Evolutionary conservation across 805 yeast genomes (phyloP).

Genomic region (Wickerhamomyces canadensis): DNA sequence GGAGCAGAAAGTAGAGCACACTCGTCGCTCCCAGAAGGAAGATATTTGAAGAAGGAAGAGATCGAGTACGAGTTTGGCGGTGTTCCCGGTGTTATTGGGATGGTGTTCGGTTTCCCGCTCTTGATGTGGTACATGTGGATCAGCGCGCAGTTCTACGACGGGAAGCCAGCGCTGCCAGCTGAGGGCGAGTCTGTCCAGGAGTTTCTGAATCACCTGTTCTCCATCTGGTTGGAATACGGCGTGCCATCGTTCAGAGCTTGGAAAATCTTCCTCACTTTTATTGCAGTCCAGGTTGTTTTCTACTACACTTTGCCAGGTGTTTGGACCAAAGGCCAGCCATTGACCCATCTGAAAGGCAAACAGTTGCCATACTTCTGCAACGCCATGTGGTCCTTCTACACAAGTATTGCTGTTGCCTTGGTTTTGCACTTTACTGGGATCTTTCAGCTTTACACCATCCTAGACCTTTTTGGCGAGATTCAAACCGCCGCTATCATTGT

Average conservation of each 20-base stretch:
- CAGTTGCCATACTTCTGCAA: constrained; percentile 92
- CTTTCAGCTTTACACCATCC: constrained; percentile 66
- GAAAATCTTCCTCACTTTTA: constrained; percentile 65
- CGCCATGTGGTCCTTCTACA: constrained; percentile 81
- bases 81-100: constrained; percentile 78
- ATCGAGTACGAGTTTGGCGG: constrained; percentile 93
- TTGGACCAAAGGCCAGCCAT: constrained; percentile 93
- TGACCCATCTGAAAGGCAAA: constrained; percentile 69
- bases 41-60: constrained; percentile 41
- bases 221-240: constrained; percentile 44
- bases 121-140: constrained; percentile 98
- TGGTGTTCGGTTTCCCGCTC: constrained; percentile 89
- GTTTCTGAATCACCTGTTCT: constrained; percentile 41
- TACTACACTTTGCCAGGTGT: constrained; percentile 88
- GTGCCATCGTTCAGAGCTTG: constrained; percentile 59
- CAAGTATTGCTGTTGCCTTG: constrained; percentile 51
- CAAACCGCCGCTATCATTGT: constrained; percentile 86
- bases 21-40: constrained; percentile 24
- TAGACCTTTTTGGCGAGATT: constrained; percentile 83
- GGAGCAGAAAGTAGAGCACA: no score
- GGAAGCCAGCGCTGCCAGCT: constrained; percentile 64
- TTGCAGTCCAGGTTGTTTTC: constrained; percentile 62
- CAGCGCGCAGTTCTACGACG: constrained; percentile 73
- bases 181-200: constrained; percentile 40
- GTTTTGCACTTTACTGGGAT: constrained; percentile 67